These are phyloP conservation scores for Myxozyma mucilagina DNA, from an alignment of 805 yeast genomes.

Conservation along the genomic window DNA sequence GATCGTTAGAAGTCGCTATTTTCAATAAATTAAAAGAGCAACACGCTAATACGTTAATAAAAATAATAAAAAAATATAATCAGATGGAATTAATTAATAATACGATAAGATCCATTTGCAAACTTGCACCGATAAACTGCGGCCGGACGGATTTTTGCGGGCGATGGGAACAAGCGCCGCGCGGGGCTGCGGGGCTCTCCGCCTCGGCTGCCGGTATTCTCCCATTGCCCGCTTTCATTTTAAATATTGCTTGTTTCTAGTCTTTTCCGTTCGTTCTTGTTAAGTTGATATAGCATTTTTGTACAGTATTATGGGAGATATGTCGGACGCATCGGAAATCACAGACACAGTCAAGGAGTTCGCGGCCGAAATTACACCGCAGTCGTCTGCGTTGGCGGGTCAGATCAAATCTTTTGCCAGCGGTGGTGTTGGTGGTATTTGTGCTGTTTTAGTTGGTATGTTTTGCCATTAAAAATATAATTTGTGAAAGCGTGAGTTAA, in stretches of 20 bases:
- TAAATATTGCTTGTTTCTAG: not conserved
- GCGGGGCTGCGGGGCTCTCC: conserved; percentile 19
- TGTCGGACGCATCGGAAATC: conserved; percentile 37
- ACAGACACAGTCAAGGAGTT: conserved; percentile 16
- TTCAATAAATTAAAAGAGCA: no score
- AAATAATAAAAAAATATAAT: no score
- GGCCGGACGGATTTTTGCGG: conserved; percentile 7
- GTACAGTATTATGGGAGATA: not conserved
- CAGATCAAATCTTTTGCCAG: conserved; percentile 85
- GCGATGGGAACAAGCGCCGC: conserved; percentile 13
- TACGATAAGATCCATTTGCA: no score
- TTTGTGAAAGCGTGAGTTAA: not conserved
- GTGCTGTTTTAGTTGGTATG: conserved; percentile 85
- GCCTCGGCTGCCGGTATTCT: conserved; percentile 10
- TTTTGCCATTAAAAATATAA: not conserved
- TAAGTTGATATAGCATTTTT: not conserved
- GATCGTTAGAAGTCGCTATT: not conserved
- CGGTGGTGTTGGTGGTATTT: conserved; percentile 96
- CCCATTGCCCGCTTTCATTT: not conserved
- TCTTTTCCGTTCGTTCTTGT: not conserved
- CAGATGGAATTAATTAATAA: no score
- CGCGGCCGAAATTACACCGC: not conserved
- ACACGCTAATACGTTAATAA: no score
- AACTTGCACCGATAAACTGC: not conserved
- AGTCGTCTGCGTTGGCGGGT: conserved; percentile 49